Evolutionary conservation across 2,329 filamentous ascomycete species (phyloP).

Genomic region (Triangularia setosa): DNA sequence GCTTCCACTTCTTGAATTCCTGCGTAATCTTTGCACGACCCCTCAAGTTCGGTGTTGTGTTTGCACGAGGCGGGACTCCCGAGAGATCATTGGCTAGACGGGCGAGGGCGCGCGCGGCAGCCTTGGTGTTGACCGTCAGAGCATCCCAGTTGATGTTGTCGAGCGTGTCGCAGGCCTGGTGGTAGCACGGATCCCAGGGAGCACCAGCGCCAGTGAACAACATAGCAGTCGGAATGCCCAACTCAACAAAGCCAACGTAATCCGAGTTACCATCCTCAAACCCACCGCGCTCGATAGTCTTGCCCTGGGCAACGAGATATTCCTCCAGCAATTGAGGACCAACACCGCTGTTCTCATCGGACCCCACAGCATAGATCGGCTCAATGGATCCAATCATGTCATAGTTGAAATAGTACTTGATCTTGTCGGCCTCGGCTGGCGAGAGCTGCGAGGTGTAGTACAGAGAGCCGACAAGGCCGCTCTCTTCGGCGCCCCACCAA

Average conservation of each 20-base stretch:
- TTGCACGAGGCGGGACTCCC: slow-evolving; percentile 22
- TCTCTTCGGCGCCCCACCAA: slow-evolving; percentile 46
- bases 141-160: slow-evolving; percentile 37
- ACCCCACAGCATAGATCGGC: slow-evolving; percentile 35
- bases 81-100: slow-evolving; percentile 23
- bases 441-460: slow-evolving; percentile 38
- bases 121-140: slow-evolving; percentile 33
- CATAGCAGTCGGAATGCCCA: slow-evolving; percentile 53
- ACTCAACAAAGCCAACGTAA: slow-evolving; percentile 56
- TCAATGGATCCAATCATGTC: slow-evolving; percentile 39
- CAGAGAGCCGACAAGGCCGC: slow-evolving; percentile 34
- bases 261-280: slow-evolving; percentile 55
- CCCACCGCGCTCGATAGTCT: slow-evolving; percentile 30
- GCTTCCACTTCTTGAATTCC: slow-evolving; percentile 21
- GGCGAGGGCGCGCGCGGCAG: slow-evolving; percentile 49
- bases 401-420: slow-evolving; percentile 39
- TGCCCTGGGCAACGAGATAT: slow-evolving; percentile 31
- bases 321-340: slow-evolving; percentile 35
- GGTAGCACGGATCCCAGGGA: slow-evolving; percentile 30
- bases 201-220: slow-evolving; percentile 58
- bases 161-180: slow-evolving; percentile 38
- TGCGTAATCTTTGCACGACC: slow-evolving; percentile 19
- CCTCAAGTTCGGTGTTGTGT: slow-evolving; percentile 17
- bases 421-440: slow-evolving; percentile 30
- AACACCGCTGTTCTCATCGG: slow-evolving; percentile 35